Evolutionary conservation across 2,329 filamentous ascomycete genomes (phyloP).

Genomic region (Diplodia corticola): DNA sequence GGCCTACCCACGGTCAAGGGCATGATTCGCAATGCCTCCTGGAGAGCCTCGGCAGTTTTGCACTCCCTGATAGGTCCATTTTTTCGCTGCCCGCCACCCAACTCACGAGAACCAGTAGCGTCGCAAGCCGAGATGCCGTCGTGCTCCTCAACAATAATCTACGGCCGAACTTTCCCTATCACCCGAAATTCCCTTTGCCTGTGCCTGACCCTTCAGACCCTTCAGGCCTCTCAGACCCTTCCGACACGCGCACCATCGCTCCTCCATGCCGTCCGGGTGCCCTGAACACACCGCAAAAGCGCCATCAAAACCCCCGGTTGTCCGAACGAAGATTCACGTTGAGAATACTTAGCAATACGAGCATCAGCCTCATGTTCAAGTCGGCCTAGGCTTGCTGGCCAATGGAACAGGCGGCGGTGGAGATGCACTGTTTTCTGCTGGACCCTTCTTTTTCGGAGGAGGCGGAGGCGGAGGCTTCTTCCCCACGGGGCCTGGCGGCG

Average conservation of each 20-base stretch:
- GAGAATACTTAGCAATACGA: neutral
- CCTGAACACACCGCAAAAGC: neutral
- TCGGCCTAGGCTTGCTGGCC: conserved; percentile 53
- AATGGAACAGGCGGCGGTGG: conserved; percentile 55
- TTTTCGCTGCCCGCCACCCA: neutral
- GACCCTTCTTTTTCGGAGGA: conserved; percentile 55
- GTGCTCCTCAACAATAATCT: conserved; percentile 18
- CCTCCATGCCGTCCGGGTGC: neutral
- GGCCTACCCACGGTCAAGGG: neutral
- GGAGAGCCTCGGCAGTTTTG: conserved; percentile 12
- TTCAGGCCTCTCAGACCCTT: neutral
- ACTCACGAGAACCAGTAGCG: conserved; percentile 2
- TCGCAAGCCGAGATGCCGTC: conserved; percentile 12
- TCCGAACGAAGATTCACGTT: neutral
- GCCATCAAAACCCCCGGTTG: neutral
- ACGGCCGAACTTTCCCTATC: conserved; percentile 18
- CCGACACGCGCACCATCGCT: neutral
- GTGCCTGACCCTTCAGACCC: neutral
- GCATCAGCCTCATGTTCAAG: neutral
- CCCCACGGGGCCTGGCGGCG: conserved; percentile 31
- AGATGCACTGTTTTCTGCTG: conserved; percentile 42
- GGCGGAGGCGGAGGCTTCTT: conserved; percentile 61
- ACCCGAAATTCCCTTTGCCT: neutral
- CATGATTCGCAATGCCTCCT: conserved; percentile 5
- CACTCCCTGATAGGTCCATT: conserved; percentile 18